phyloP scores from a whole-genome alignment of 176 grass and related monocot species.

The Tillandsia leiboldiana region DNA sequence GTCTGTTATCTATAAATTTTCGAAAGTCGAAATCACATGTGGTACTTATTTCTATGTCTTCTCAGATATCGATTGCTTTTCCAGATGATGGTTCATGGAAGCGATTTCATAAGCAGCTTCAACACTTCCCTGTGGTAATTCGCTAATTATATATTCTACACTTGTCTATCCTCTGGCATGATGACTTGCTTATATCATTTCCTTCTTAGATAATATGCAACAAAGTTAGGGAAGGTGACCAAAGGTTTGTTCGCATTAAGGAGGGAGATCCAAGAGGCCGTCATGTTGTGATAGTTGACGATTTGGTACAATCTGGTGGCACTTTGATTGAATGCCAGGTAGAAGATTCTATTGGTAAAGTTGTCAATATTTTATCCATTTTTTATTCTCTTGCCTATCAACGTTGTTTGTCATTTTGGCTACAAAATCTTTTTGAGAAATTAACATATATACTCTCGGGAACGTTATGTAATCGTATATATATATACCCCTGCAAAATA shows the following conservation, averaged over 20 bases:
- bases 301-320: conserved; percentile 87
- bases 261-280: conserved; percentile 66
- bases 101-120: conserved; percentile 77
- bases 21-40: background rate
- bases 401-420: no score
- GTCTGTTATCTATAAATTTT: background rate
- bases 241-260: conserved; percentile 65
- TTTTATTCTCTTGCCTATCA: background rate
- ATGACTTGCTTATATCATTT: background rate
- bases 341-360: background rate
- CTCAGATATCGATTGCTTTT: conserved; percentile 85
- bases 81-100: conserved; percentile 98
- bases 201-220: conserved; percentile 58
- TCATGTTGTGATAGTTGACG: conserved; percentile 94
- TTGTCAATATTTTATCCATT: background rate
- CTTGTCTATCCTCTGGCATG: conserved; percentile 1
- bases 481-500: no score
- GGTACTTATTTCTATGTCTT: background rate
- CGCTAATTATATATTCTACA: conserved; percentile 2
- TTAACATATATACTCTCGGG: no score
- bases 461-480: no score
- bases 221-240: conserved; percentile 78
- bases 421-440: no score
- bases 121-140: conserved; percentile 69
- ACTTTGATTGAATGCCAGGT: conserved; percentile 93